Evolutionary conservation across 371 early-diverging fungal genomes (phyloP), one percentile per base, ranked within the genome.

Genomic region (Lichtheimia ornata): DNA sequence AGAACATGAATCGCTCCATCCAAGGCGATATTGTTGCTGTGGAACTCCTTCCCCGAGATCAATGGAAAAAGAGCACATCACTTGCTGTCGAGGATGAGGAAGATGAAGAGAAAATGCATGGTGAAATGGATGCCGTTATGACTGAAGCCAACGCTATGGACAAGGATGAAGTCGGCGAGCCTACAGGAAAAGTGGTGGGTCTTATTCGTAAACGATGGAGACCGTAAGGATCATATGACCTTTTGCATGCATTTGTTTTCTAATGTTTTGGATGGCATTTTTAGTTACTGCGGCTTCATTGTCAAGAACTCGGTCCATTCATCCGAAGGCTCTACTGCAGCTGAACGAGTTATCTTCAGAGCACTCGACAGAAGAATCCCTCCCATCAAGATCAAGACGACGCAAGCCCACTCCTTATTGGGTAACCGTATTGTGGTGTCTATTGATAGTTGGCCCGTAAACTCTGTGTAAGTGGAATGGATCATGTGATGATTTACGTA

Each of bases 161-260:
- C 9, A 67, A 66, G 9, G 55, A 53, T 2, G 66, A 42, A 20
- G 62, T 62, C 18, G 73, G 70, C 15, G 75, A 88, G 49, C 96
- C 96, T 27, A 91, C 92, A 1, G 97, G 87, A 20, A 86, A 86
- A 53, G 87, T 98, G 4, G 96, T 98, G 4, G 96, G 95, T 28
- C 86, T 98, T 58, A 90, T 98, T 65, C 88, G 93, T 58, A 89
- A 95, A 62, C 94, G 92, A 75, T 97, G 97, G 97, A 81, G 96
- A 68, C 91, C 92, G 61, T 92, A 76, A 58, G 70, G 64, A 22
- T 35, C 35, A 44, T 20, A 30, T 3, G 30, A 25, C 14, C 27
- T 15, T 13, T 53, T 18, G 52, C 53, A 53, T 35, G 35, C 35
- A 35, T 35, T 35, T 9, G 35, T 6, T 11, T 11, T 2, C 35